These are phyloP conservation scores for Primulina huaijiensis DNA, from an alignment of 257 asterid genomes.

Conservation along the genomic window DNA sequence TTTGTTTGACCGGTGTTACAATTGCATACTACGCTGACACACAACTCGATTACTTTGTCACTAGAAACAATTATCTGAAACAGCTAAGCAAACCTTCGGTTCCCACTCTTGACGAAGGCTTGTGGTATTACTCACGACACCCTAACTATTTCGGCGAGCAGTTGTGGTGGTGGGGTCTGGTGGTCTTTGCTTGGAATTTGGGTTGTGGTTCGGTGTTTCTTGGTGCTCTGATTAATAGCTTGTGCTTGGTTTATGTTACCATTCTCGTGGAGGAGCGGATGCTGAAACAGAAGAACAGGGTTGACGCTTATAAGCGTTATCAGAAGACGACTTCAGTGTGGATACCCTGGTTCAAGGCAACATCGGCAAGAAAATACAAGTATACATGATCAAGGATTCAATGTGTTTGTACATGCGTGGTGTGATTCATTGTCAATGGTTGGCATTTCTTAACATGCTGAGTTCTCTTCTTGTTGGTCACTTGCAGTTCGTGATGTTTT, in stretches of 20 bases:
- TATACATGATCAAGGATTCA: slow-evolving; percentile 18
- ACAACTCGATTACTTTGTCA: slow-evolving; percentile 66
- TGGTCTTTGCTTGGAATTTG: slow-evolving; percentile 66
- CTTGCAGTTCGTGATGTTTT: too few relatives aligned
- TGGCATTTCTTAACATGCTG: too few relatives aligned
- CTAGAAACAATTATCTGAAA: slow-evolving; percentile 44
- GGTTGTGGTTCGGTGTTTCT: slow-evolving; percentile 51
- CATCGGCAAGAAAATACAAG: slow-evolving; percentile 39
- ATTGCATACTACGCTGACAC: slow-evolving; percentile 77
- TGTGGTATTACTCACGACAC: slow-evolving; percentile 81
- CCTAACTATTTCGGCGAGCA: slow-evolving; percentile 97
- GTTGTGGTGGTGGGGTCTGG: slow-evolving; percentile 98
- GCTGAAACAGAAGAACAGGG: slow-evolving; percentile 70
- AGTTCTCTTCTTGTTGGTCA: too few relatives aligned
- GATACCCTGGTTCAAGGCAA: slow-evolving; percentile 84
- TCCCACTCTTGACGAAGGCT: slow-evolving; percentile 66
- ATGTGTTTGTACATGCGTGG: background rate
- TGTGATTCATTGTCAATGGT: background rate
- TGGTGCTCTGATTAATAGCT: slow-evolving; percentile 70
- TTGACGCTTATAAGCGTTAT: slow-evolving; percentile 63
- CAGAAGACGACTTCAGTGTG: slow-evolving; percentile 71
- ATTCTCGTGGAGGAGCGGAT: slow-evolving; percentile 77
- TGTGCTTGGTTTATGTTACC: slow-evolving; percentile 82
- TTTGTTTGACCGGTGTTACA: slow-evolving; percentile 61
- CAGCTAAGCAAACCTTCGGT: slow-evolving; percentile 42